Conservation (phyloP, 2,329 filamentous ascomycete species). For the Penicillium corylophilum region DNA sequence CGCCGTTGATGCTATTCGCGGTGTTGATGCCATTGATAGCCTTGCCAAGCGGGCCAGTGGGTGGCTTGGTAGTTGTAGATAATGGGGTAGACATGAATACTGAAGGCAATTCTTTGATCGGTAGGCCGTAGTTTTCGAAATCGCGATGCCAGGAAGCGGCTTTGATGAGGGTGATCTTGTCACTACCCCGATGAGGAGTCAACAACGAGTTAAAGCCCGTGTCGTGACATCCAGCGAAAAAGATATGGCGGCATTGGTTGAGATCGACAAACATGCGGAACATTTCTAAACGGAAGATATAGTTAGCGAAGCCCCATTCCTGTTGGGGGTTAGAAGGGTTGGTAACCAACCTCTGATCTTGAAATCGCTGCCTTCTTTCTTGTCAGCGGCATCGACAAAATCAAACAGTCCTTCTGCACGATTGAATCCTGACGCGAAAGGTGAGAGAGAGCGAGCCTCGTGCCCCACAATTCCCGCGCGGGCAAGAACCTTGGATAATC, state of each 20-base stretch:
- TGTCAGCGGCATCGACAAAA: conserved; percentile 61
- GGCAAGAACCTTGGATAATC: conserved; percentile 52
- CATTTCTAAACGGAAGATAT: conserved; percentile 26
- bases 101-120: conserved; percentile 51
- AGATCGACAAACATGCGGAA: conserved; percentile 56
- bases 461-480: conserved; percentile 51
- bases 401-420: conserved; percentile 59
- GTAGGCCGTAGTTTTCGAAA: conserved; percentile 53
- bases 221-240: conserved; percentile 64
- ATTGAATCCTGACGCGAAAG: conserved; percentile 59
- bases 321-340: no score
- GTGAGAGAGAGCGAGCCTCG: conserved; percentile 57
- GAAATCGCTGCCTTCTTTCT: conserved; percentile 60
- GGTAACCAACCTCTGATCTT: conserved; percentile 58
- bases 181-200: conserved; percentile 51
- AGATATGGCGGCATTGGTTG: conserved; percentile 63
- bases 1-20: conserved; percentile 6
- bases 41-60: conserved; percentile 2
- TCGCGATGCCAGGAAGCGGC: conserved; percentile 54
- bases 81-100: conserved; percentile 52
- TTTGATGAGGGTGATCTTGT: conserved; percentile 57
- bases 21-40: neutral
- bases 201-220: conserved; percentile 58
- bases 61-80: conserved; percentile 12
- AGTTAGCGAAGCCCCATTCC: conserved; percentile 1